These are phyloP conservation scores for Alternaria novae-zelandiae DNA, from an alignment of 2,329 filamentous ascomycete species.

Conservation along the genomic window DNA sequence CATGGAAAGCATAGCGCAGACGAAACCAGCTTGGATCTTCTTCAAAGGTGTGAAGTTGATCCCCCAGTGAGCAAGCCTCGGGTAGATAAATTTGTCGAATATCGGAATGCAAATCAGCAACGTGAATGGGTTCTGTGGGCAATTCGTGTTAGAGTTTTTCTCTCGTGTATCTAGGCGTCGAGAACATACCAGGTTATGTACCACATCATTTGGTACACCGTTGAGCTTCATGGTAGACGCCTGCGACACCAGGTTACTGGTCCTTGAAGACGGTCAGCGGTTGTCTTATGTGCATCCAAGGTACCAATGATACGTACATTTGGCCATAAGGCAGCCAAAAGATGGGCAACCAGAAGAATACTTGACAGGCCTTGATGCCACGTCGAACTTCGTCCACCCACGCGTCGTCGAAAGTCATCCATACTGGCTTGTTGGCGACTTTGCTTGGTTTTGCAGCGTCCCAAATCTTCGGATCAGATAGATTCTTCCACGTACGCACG, in stretches of 20 bases:
- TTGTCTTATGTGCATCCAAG: neutral
- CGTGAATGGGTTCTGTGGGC: slow-evolving; percentile 67
- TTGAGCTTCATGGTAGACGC: slow-evolving; percentile 58
- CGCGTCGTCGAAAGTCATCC: slow-evolving; percentile 82
- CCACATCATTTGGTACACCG: slow-evolving; percentile 77
- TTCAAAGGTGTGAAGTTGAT: slow-evolving; percentile 76
- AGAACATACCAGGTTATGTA: slow-evolving; percentile 65
- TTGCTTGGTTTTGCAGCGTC: slow-evolving; percentile 68
- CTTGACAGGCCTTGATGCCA: slow-evolving; percentile 30
- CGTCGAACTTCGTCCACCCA: slow-evolving; percentile 68
- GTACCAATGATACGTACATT: neutral
- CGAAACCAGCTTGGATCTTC: slow-evolving; percentile 73
- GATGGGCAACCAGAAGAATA: slow-evolving; percentile 58
- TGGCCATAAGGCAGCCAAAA: slow-evolving; percentile 67
- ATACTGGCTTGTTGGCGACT: slow-evolving; percentile 62
- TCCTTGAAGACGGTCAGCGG: slow-evolving; percentile 50
- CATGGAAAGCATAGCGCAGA: slow-evolving; percentile 69
- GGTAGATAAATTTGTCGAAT: slow-evolving; percentile 70
- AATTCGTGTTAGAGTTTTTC: neutral
- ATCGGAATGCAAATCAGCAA: slow-evolving; percentile 75
- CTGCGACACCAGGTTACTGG: slow-evolving; percentile 62
- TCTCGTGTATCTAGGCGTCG: neutral
- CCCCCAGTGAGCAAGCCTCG: slow-evolving; percentile 65
- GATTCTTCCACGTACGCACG: slow-evolving; percentile 55
- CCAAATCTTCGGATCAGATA: slow-evolving; percentile 47